Percentiles rank a stretch among this genome's conserved stretches.
Conservation (phyloP, 176 grass and related monocot genomes). For the Canna indica region DNA sequence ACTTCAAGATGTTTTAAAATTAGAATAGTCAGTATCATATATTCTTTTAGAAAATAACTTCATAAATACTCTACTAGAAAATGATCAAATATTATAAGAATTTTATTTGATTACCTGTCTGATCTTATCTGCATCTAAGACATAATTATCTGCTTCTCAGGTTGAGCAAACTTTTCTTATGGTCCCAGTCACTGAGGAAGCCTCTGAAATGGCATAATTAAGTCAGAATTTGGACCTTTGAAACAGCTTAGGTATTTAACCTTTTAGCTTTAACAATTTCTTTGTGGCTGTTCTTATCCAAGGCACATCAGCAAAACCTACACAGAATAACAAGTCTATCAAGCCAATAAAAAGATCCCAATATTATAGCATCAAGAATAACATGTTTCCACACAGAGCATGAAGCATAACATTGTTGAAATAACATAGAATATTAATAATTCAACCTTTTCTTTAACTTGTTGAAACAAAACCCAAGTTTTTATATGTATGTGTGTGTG, state of each 20-base stretch:
- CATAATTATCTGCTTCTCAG: not conserved
- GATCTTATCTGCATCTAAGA: not conserved
- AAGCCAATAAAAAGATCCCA: not conserved
- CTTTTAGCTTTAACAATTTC: not conserved
- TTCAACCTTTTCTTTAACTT: too few species aligned
- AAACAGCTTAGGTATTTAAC: not conserved
- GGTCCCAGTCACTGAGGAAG: not conserved
- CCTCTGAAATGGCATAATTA: not conserved
- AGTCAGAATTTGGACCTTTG: not conserved
- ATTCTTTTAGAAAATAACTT: not conserved
- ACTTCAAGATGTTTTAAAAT: too few species aligned
- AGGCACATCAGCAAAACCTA: not conserved
- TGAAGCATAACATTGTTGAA: not conserved
- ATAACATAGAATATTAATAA: not conserved
- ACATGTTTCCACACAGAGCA: too few species aligned
- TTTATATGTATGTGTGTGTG: too few species aligned
- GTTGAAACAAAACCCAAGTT: too few species aligned
- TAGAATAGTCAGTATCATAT: too few species aligned
- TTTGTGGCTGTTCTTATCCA: not conserved
- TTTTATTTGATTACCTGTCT: not conserved
- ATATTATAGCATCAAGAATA: not conserved
- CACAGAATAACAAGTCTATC: not conserved
- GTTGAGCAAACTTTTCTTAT: not conserved
- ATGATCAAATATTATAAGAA: not conserved
- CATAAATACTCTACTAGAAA: too few species aligned